A percentile compares a stretch with the other conserved stretches of the same genome.
phyloP scores from a whole-genome alignment of 169 alveolate genomes.

The Toxoplasma gondii region DNA sequence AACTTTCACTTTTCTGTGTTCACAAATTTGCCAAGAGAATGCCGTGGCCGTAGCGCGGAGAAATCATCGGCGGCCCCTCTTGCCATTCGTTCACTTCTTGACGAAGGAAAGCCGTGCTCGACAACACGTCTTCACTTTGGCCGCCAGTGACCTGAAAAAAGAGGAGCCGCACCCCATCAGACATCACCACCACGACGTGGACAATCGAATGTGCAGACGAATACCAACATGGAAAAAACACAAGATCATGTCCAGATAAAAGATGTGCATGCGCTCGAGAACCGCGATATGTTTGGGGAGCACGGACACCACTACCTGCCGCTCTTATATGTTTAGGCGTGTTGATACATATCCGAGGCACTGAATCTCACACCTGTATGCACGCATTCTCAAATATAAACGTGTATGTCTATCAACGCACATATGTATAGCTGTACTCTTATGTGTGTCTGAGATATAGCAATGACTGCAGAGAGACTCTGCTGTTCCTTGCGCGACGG shows the following conservation, averaged over 20 bases:
- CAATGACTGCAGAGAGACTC: not conserved
- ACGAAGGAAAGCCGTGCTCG: slow-evolving; percentile 47
- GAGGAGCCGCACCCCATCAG: not conserved
- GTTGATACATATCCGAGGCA: too few relatives aligned
- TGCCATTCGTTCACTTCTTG: slow-evolving; percentile 67
- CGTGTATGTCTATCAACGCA: not conserved
- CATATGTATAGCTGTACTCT: not conserved
- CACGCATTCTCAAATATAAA: not conserved
- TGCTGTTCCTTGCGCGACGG: not conserved
- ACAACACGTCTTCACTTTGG: slow-evolving; percentile 52
- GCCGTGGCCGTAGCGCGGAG: slow-evolving; percentile 69
- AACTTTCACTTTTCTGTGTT: not conserved
- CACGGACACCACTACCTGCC: not conserved
- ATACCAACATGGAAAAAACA: not conserved
- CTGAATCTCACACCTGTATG: too few relatives aligned
- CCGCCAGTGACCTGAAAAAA: slow-evolving; percentile 56
- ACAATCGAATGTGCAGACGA: not conserved
- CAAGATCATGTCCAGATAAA: not conserved
- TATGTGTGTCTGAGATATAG: not conserved
- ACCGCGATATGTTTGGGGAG: not conserved
- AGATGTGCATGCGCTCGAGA: not conserved
- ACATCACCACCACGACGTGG: not conserved
- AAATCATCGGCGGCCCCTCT: slow-evolving; percentile 64
- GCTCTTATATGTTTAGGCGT: too few relatives aligned
- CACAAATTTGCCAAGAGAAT: slow-evolving; percentile 43